Percentiles rank a stretch among this genome's conserved stretches.
These are phyloP conservation scores for Exophiala spinifera DNA, from an alignment of 2,329 filamentous ascomycete species.

Conservation along the genomic window DNA sequence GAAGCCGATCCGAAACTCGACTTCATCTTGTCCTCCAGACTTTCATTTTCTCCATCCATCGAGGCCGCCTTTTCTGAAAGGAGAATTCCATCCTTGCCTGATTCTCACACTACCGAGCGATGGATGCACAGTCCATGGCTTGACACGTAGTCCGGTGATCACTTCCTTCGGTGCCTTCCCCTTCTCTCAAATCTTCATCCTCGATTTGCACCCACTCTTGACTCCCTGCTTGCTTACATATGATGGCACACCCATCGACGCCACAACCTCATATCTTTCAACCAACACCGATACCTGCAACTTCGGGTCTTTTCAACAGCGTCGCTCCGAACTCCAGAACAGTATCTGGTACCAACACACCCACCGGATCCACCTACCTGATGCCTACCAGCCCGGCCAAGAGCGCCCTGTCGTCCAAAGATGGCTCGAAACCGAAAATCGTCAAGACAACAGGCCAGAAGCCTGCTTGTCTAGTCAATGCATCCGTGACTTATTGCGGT, in stretches of 20 bases:
- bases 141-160: background rate
- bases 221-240: slow-evolving; percentile 8
- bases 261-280: slow-evolving; percentile 11
- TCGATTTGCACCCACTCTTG: background rate
- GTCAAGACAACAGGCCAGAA: slow-evolving; percentile 74
- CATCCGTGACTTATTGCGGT: slow-evolving; percentile 96
- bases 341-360: slow-evolving; percentile 26
- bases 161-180: background rate
- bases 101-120: background rate
- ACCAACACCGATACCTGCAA: slow-evolving; percentile 3
- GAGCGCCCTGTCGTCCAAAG: slow-evolving; percentile 57
- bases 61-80: background rate
- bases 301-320: slow-evolving; percentile 1
- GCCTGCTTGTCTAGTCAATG: slow-evolving; percentile 93
- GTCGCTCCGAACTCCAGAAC: slow-evolving; percentile 2
- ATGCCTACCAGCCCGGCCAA: slow-evolving; percentile 83
- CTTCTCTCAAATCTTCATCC: background rate
- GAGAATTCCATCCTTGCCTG: background rate
- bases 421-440: slow-evolving; percentile 68
- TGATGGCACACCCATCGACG: slow-evolving; percentile 23
- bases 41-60: background rate
- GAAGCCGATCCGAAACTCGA: background rate
- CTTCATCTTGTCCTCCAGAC: background rate
- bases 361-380: slow-evolving; percentile 63
- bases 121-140: background rate